These are phyloP conservation scores for Filosporella fistucella DNA, from an alignment of 495 filamentous ascomycete genomes.

Conservation along the genomic window DNA sequence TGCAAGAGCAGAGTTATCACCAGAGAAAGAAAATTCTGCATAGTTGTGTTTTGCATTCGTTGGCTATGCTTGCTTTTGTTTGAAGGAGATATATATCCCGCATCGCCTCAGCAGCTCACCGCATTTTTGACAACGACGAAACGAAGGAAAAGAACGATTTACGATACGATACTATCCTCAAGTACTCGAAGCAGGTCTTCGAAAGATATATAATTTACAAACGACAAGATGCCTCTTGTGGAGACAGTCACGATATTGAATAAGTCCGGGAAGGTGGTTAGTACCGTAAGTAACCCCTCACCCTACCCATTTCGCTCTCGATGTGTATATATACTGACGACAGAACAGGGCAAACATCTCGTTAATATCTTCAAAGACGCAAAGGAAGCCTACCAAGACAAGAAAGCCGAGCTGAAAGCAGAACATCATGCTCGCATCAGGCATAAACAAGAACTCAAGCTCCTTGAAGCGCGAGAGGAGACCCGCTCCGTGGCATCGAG, in stretches of 20 bases:
- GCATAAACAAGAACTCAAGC: conserved; percentile 20
- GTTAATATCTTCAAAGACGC: conserved; percentile 85
- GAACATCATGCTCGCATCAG: conserved; percentile 51
- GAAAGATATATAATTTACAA: conserved; percentile 1
- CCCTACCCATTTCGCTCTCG: background rate
- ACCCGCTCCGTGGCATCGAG: conserved; percentile 38
- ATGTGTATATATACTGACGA: conserved; percentile 4
- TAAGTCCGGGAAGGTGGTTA: conserved; percentile 87
- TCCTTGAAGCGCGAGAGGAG: conserved; percentile 25
- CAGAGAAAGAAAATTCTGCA: conserved; percentile 1
- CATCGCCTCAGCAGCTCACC: conserved; percentile 9
- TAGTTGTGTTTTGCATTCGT: too few relatives aligned
- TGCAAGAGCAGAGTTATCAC: too few relatives aligned
- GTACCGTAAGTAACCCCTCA: conserved; percentile 62
- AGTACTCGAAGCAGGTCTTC: conserved; percentile 23
- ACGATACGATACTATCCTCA: background rate
- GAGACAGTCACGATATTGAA: conserved; percentile 89
- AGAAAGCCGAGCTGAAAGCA: conserved; percentile 71
- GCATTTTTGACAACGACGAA: conserved; percentile 5
- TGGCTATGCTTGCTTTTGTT: conserved; percentile 6
- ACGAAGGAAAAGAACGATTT: background rate
- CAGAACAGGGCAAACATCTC: conserved; percentile 76
- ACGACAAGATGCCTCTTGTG: conserved; percentile 39
- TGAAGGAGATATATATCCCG: background rate
- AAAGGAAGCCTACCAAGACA: conserved; percentile 76